Evolutionary conservation across 192 early-diverging fungal genomes (phyloP).

Genomic region (Borealophlyctis nickersoniae): DNA sequence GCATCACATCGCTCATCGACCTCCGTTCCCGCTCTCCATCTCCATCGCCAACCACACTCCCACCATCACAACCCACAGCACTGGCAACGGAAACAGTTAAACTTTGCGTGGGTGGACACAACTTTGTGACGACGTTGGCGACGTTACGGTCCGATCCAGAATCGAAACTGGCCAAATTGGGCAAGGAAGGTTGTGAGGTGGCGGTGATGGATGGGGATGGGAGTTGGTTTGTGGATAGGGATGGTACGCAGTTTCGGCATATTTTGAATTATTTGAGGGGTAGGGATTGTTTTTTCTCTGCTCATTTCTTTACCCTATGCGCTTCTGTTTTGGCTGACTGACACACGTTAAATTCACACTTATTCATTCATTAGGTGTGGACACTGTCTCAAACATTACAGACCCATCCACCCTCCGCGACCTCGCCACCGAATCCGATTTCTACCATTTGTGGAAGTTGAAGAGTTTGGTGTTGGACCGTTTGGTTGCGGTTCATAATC

Average conservation of each 20-base stretch:
- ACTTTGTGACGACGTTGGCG: not conserved
- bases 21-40: not conserved
- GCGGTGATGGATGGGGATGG: not conserved
- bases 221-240: not conserved
- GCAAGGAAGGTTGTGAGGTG: not conserved
- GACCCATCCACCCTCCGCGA: not conserved
- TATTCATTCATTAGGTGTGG: not conserved
- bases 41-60: no score
- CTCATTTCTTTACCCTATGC: no score
- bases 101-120: not conserved
- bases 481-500: no score
- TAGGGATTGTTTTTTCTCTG: no score
- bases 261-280: not conserved
- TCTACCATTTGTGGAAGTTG: no score
- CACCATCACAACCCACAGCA: not conserved
- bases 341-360: no score
- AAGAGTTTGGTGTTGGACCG: no score
- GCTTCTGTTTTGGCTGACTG: no score
- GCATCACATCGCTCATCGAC: not conserved
- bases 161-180: not conserved
- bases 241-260: not conserved
- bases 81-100: not conserved
- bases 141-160: not conserved
- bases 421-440: not conserved
- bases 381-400: not conserved